A percentile compares a stretch with the other conserved stretches of the same genome.
Evolutionary conservation across 225 moss, liverwort and hornwort genomes (phyloP).

Genomic region (Thuidium tamariscinum): DNA sequence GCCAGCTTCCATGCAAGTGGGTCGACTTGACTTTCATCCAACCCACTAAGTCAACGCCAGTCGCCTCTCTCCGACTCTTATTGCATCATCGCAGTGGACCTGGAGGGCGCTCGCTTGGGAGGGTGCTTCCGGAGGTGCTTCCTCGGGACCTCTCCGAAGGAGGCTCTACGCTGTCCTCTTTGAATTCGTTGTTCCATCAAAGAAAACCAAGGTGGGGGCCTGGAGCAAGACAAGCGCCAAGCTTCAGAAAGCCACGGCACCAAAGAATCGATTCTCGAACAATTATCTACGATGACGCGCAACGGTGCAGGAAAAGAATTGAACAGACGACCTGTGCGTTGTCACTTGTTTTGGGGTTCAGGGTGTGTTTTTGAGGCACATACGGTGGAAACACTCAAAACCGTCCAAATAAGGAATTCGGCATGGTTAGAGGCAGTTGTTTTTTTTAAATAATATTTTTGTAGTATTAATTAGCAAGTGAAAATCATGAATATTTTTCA

Average conservation of each 20-base stretch:
- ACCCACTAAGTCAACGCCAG: not conserved
- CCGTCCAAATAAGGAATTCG: too few relatives aligned
- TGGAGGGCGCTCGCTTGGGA: fast-evolving
- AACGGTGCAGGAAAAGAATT: fast-evolving
- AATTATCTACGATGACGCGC: not conserved
- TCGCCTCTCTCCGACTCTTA: too few relatives aligned
- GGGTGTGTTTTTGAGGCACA: not conserved
- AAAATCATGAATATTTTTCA: too few relatives aligned
- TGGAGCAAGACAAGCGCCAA: not conserved
- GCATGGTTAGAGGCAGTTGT: too few relatives aligned
- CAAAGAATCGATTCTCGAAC: not conserved
- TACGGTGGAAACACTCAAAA: too few relatives aligned
- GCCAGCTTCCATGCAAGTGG: not conserved
- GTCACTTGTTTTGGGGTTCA: not conserved
- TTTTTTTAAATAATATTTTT: too few relatives aligned
- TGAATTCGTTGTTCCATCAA: not conserved
- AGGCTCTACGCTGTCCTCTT: not conserved
- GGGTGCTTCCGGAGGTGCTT: not conserved
- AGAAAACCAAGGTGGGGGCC: not conserved
- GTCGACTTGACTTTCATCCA: not conserved
- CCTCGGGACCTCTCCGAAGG: not conserved
- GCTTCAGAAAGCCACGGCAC: not conserved
- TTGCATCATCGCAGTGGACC: not conserved
- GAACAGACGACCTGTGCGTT: not conserved
- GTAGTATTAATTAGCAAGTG: too few relatives aligned